phyloP scores from a whole-genome alignment of 306 rosid genomes.

The Castanea crenata region DNA sequence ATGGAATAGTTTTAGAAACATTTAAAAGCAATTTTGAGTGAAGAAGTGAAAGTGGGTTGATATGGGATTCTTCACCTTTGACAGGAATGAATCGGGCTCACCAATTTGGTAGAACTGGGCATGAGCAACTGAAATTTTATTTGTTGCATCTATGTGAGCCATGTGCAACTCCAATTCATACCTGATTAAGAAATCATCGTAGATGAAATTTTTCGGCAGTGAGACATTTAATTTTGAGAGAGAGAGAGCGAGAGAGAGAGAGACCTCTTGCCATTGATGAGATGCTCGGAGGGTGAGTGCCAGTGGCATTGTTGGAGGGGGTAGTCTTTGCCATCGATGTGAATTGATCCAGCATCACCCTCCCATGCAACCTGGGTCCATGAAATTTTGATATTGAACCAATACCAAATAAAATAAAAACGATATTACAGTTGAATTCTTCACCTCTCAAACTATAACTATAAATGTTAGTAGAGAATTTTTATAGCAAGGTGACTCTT shows the following conservation, averaged over 20 bases:
- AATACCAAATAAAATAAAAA: too few species aligned
- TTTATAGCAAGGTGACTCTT: too few species aligned
- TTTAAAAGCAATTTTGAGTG: background rate
- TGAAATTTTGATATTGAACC: background rate
- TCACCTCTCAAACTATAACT: too few species aligned
- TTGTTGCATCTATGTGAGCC: slow-evolving; percentile 46
- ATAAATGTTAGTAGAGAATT: too few species aligned
- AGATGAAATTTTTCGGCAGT: background rate
- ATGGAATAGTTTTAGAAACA: background rate
- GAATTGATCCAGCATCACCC: slow-evolving; percentile 51
- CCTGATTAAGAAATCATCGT: slow-evolving; percentile 22
- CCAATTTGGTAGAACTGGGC: slow-evolving; percentile 48
- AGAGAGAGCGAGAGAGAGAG: slow-evolving; percentile 14
- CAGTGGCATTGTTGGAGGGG: slow-evolving; percentile 61
- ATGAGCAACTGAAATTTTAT: slow-evolving; percentile 45
- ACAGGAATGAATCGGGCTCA: slow-evolving; percentile 40
- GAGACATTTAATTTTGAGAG: too few species aligned
- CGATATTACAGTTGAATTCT: too few species aligned
- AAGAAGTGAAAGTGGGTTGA: too few species aligned
- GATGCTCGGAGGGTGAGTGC: slow-evolving; percentile 77
- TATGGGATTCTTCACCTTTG: slow-evolving; percentile 33
- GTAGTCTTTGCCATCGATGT: slow-evolving; percentile 49
- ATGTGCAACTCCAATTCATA: slow-evolving; percentile 70
- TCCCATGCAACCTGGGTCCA: slow-evolving; percentile 43
- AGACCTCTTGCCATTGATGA: slow-evolving; percentile 59